Base-by-base conservation (phyloP, 2,329 filamentous ascomycete genomes). In the Botryotinia narcissicola region DNA sequence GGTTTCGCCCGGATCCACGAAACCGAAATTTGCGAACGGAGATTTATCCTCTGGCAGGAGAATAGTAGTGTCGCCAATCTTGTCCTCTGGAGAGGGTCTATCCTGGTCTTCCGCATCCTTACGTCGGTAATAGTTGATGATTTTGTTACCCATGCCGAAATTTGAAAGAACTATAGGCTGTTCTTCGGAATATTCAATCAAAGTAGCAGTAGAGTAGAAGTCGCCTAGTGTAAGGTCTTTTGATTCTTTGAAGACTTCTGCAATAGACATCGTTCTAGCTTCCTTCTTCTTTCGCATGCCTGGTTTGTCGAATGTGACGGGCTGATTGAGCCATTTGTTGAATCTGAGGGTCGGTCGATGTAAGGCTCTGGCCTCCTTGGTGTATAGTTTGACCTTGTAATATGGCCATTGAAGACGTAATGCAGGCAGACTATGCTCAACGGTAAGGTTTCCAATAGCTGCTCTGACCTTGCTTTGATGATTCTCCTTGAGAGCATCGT, bases 131-230 rank as follows among this genome's bases (percentile, higher is more conserved):
- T 98, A 99, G 82, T 99, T 98, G 85, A 98, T 94, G 74, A 99
- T 88, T 71, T 94, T 92, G 81, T 92, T 97, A 70, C 95, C 95
- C 96, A 99, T 99, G 77, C 95, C 96, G 79, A 98, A 97, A 80
- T 97, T 98, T 61, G 95, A 98, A 75, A 99, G 85, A 74, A 97
- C 94, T 16, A 92, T 92, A 0, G 96, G 96, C 75, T 94, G 92
- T 79, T 98, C 94, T 82, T 99, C 96, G 14, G 94, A 97, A 81
- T 99, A 99, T 82, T 99, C 96, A 48, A 98, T 91, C 22, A 99
- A 87, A 8, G 98, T 87, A 32, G 94, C 91, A 60, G 91, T 92
- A 0, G 95, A 94, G 80, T 97, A 98, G 82, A 78, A 76, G 74
- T 99, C 96, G 75, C 90, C 92, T 78, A 98, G 85, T 40, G 93